Evolutionary conservation across 2,329 filamentous ascomycete genomes (phyloP).

Genomic region (Talaromyces funiculosus): DNA sequence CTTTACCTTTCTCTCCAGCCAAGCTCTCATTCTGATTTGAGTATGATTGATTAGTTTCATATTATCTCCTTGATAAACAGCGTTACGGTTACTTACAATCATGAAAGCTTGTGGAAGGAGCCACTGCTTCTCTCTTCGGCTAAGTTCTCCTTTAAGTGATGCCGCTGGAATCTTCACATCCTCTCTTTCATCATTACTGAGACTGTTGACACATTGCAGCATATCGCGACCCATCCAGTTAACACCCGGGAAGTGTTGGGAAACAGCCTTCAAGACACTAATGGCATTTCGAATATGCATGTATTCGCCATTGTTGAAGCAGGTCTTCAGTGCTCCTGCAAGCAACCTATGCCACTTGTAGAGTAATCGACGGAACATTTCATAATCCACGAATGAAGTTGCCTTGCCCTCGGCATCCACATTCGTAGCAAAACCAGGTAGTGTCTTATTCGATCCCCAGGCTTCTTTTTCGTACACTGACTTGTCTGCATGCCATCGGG

Average conservation of each 20-base stretch:
- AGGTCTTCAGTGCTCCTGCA: slow-evolving; percentile 71
- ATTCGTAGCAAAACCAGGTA: slow-evolving; percentile 72
- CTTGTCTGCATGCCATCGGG: slow-evolving; percentile 76
- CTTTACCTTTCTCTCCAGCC: slow-evolving; percentile 23
- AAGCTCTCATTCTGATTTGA: slow-evolving; percentile 23
- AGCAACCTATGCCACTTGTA: slow-evolving; percentile 88
- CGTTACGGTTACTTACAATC: slow-evolving; percentile 22
- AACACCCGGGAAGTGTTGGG: slow-evolving; percentile 78
- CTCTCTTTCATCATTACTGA: slow-evolving; percentile 43
- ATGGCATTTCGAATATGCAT: slow-evolving; percentile 98
- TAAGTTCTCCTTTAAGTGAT: slow-evolving; percentile 46
- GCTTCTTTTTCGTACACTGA: slow-evolving; percentile 76
- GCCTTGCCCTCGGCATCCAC: slow-evolving; percentile 67
- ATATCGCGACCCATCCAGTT: slow-evolving; percentile 70
- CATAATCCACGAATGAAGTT: slow-evolving; percentile 68
- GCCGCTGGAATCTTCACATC: slow-evolving; percentile 47
- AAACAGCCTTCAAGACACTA: slow-evolving; percentile 73
- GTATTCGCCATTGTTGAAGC: slow-evolving; percentile 78
- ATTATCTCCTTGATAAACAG: background rate
- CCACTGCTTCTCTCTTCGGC: slow-evolving; percentile 46
- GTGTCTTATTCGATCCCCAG: slow-evolving; percentile 57
- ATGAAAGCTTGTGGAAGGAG: slow-evolving; percentile 45
- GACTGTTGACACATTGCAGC: slow-evolving; percentile 36
- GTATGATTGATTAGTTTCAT: background rate
- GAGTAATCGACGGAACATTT: slow-evolving; percentile 76